Conservation (phyloP, 768 basidiomycete genomes). For the Galerina marginata region DNA sequence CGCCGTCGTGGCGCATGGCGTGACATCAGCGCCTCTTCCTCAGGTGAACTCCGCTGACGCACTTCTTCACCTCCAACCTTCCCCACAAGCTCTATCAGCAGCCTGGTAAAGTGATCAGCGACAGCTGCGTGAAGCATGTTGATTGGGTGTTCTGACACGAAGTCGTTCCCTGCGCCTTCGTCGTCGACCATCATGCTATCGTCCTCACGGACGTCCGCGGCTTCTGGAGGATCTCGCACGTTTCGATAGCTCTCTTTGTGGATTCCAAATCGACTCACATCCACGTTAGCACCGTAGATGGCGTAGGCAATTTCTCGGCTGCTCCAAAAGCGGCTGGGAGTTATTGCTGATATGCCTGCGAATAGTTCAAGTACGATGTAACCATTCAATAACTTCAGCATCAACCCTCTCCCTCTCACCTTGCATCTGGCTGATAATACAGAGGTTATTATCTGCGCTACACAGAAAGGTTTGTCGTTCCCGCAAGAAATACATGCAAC, state of each 20-base stretch:
- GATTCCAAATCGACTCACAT: constrained; percentile 44
- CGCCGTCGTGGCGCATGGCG: constrained; percentile 64
- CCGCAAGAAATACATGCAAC: constrained; percentile 66
- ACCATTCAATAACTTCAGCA: not conserved
- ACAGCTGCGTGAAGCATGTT: constrained; percentile 73
- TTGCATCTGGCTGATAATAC: constrained; percentile 44
- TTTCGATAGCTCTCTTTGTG: constrained; percentile 45
- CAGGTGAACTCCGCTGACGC: constrained; percentile 28
- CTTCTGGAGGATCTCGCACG: not conserved
- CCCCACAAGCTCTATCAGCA: constrained; percentile 62
- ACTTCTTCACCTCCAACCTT: constrained; percentile 58
- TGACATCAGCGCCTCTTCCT: constrained; percentile 48
- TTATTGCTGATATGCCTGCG: constrained; percentile 43
- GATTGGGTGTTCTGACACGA: constrained; percentile 59
- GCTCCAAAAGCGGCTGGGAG: constrained; percentile 44
- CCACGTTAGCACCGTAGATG: constrained; percentile 46
- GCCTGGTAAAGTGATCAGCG: constrained; percentile 67
- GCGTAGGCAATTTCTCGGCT: constrained; percentile 58
- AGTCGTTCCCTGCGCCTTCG: constrained; percentile 45
- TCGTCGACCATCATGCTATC: constrained; percentile 68
- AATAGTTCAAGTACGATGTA: not conserved
- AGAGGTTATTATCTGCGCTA: constrained; percentile 73
- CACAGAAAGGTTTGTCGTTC: constrained; percentile 61
- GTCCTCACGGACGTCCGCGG: constrained; percentile 25
- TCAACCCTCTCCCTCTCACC: constrained; percentile 24